Evolutionary conservation across 179 eudicot genomes (phyloP), one percentile per base, ranked within the genome.

Genomic region (Actinidia polygama): DNA sequence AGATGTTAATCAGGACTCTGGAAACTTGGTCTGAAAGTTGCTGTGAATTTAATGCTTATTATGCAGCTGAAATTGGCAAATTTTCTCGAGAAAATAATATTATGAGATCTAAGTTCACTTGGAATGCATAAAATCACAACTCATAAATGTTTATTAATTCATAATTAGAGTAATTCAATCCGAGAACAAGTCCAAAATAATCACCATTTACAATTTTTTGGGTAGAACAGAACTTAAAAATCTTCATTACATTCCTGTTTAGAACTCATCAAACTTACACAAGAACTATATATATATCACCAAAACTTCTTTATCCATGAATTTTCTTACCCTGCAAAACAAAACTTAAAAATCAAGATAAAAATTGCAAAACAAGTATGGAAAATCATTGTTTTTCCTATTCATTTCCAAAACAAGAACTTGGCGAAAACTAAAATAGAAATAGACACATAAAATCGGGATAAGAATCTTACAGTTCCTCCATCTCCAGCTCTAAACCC

Each of bases 291-390:
- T 40, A 44, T 55, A 55, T 55, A 23, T 46, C 10, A 0, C 66
- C 71, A 61, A 59, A 59, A n/a, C 75, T 67, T 55, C 71, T 80
- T 68, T 21, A 84, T 71, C 77, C 86, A 68, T 84, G 86, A 75
- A 58, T 79, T 79, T 57, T 68, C 77, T 55, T 75, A 19, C 63
- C 83, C 86, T 84, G 80, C 7, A 23, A 68, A 67, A 71, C 61
- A 67, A 75, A 58, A 8, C 69, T 4, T 10, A 1, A 36, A 44
- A 18, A 14, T 14, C 0, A 2, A 47, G 24, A 23, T 75, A 55
- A 18, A 46, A 0, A 0, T 26, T 30, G 0, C 18, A 26, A 30
- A 5, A 16, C 21, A 5, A 40, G 23, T 69, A 40, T 23, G 15
- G 12, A 40, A 44, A 36, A 5, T 68, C 4, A 0, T 30, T 12